Conservation (phyloP, 768 basidiomycete genomes). For the Rhodotorula toruloides region DNA sequence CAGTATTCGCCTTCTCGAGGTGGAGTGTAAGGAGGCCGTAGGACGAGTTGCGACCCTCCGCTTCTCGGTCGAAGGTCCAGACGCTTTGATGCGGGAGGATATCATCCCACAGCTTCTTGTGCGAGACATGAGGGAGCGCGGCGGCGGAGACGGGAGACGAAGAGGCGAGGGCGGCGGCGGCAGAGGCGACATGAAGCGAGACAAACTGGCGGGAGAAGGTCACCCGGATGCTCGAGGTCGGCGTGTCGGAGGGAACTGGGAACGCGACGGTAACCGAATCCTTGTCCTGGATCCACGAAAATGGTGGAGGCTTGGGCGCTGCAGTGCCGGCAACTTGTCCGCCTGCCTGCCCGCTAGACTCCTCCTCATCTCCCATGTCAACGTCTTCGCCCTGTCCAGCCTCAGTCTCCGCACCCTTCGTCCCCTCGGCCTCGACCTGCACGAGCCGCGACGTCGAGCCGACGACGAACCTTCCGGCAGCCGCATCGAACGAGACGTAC, state of each 20-base stretch:
- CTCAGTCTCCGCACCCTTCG: no score
- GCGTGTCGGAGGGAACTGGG: constrained; percentile 67
- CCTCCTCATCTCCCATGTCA: no score
- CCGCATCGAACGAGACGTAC: constrained; percentile 12
- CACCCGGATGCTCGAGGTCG: constrained; percentile 62
- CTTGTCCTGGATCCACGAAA: constrained; percentile 85
- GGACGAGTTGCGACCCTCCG: constrained; percentile 58
- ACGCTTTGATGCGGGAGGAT: constrained; percentile 73
- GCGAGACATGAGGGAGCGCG: constrained; percentile 57
- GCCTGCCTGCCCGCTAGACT: neutral
- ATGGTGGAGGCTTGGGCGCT: constrained; percentile 61
- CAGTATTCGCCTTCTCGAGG: constrained; percentile 77
- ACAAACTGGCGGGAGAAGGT: constrained; percentile 62
- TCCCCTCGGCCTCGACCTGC: neutral
- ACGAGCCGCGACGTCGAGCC: neutral
- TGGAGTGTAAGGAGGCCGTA: constrained; percentile 70
- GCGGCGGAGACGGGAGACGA: constrained; percentile 41
- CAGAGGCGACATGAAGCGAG: constrained; percentile 56
- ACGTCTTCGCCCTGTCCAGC: neutral
- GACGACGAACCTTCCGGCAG: constrained; percentile 2
- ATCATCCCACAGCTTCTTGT: constrained; percentile 68
- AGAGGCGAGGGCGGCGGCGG: constrained; percentile 42
- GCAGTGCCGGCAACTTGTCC: neutral
- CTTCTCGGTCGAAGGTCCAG: constrained; percentile 76
- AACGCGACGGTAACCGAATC: constrained; percentile 79